Percentiles rank a stretch among this genome's conserved stretches.
These are phyloP conservation scores for Geotrichum reessii DNA, from an alignment of 1,139 yeast species.

Conservation along the genomic window DNA sequence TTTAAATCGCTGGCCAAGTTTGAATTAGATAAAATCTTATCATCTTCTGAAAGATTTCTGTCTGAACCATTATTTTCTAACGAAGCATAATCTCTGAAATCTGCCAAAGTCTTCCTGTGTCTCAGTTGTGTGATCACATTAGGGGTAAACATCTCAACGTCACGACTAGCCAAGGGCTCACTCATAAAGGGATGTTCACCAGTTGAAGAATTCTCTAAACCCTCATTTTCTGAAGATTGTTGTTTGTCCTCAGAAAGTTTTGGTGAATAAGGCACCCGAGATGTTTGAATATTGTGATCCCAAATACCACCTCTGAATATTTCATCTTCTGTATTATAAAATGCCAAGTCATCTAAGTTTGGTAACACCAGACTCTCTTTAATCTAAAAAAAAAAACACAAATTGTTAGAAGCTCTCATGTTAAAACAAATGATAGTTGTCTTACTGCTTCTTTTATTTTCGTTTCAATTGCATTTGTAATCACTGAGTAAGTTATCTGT, in stretches of 20 bases:
- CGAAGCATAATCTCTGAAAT: neutral
- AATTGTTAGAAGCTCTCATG: neutral
- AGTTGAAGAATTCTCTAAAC: neutral
- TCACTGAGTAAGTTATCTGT: slow-evolving; percentile 67
- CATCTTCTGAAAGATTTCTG: neutral
- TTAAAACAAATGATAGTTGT: neutral
- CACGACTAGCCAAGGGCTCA: neutral
- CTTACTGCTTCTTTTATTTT: slow-evolving; percentile 61
- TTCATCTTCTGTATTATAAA: slow-evolving; percentile 58
- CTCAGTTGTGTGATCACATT: neutral
- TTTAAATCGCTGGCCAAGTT: neutral
- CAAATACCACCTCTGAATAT: slow-evolving; percentile 89
- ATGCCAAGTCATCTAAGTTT: slow-evolving; percentile 79
- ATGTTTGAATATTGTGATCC: slow-evolving; percentile 34
- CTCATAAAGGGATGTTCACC: neutral
- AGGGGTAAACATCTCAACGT: neutral
- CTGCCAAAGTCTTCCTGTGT: neutral
- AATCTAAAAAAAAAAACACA: slow-evolving; percentile 33
- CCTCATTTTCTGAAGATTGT: slow-evolving; percentile 5
- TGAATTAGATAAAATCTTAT: neutral
- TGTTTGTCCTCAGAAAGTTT: neutral
- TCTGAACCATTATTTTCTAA: neutral
- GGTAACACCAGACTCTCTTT: slow-evolving; percentile 79
- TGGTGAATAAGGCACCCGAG: neutral
- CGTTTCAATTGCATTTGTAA: slow-evolving; percentile 74